Evolutionary conservation across 2,329 filamentous ascomycete genomes (phyloP).

Genomic region (Colletotrichum coccodes): DNA sequence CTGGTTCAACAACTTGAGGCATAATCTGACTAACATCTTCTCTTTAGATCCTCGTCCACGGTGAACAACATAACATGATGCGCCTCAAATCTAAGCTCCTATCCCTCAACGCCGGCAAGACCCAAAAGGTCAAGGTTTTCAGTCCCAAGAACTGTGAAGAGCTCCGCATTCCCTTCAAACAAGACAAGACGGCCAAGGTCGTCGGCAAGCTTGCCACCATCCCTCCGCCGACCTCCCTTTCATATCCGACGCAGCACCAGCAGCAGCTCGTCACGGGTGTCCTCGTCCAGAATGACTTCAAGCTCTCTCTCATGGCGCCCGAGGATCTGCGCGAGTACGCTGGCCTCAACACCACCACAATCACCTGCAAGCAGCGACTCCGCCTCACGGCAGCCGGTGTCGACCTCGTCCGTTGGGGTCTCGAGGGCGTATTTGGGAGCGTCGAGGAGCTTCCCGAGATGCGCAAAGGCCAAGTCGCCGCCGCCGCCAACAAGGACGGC

Average conservation of each 20-base stretch:
- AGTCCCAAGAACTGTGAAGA: constrained; percentile 96
- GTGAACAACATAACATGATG: constrained; percentile 98
- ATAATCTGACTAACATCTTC: constrained; percentile 28
- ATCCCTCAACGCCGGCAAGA: constrained; percentile 86
- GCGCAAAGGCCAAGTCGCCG: constrained; percentile 49
- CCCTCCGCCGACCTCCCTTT: constrained; percentile 67
- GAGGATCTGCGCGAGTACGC: constrained; percentile 97
- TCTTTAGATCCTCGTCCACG: constrained; percentile 88
- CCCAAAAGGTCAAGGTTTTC: constrained; percentile 88
- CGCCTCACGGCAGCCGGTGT: constrained; percentile 88
- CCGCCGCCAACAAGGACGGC: constrained; percentile 48
- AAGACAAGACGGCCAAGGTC: constrained; percentile 95
- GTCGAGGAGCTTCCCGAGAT: constrained; percentile 76
- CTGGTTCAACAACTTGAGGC: background rate
- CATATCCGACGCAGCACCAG: constrained; percentile 42
- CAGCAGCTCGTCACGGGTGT: constrained; percentile 82
- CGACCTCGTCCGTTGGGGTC: constrained; percentile 91
- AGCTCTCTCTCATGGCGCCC: constrained; percentile 95
- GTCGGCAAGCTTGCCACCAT: constrained; percentile 92
- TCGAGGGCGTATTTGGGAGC: constrained; percentile 92
- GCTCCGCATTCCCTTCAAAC: constrained; percentile 92
- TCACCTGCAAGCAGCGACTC: constrained; percentile 91
- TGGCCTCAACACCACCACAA: constrained; percentile 94
- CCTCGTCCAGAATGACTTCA: constrained; percentile 97
- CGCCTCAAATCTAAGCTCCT: constrained; percentile 93